A percentile compares a stretch with the other conserved stretches of the same genome.
phyloP scores from a whole-genome alignment of 768 basidiomycete genomes.

The Stropharia rugosoannulata region DNA sequence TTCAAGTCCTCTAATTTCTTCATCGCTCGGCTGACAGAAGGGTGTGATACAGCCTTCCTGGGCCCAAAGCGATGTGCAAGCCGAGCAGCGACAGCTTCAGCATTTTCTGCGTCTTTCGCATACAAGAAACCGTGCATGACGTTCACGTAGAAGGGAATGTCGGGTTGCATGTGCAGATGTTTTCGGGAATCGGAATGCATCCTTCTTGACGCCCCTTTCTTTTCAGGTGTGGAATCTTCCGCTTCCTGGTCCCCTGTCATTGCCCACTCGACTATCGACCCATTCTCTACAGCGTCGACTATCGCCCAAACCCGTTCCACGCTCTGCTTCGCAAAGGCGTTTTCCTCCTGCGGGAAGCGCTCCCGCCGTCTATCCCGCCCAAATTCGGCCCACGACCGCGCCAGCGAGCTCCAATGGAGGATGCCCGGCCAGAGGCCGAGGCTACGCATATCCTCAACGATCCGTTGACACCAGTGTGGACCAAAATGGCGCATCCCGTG shows the following conservation, averaged over 20 bases:
- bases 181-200: neutral
- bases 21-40: neutral
- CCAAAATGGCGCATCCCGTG: neutral
- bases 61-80: neutral
- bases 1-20: slow-evolving; percentile 1
- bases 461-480: neutral
- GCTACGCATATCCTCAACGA: slow-evolving; percentile 1
- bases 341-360: no score
- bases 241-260: no score
- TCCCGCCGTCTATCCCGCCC: no score
- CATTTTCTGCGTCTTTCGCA: neutral
- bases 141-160: neutral
- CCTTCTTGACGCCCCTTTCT: no score
- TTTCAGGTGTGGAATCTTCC: neutral
- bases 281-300: slow-evolving; percentile 1
- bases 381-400: neutral
- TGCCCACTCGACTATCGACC: neutral
- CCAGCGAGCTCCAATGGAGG: neutral
- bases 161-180: neutral
- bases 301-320: neutral
- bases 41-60: neutral
- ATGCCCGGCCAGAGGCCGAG: slow-evolving; percentile 1
- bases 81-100: neutral
- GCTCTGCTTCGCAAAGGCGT: neutral
- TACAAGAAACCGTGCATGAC: neutral